Percentiles rank a stretch among this genome's conserved stretches.
phyloP scores from a whole-genome alignment of 345 rosid species.

The Rhodomyrtus tomentosa region DNA sequence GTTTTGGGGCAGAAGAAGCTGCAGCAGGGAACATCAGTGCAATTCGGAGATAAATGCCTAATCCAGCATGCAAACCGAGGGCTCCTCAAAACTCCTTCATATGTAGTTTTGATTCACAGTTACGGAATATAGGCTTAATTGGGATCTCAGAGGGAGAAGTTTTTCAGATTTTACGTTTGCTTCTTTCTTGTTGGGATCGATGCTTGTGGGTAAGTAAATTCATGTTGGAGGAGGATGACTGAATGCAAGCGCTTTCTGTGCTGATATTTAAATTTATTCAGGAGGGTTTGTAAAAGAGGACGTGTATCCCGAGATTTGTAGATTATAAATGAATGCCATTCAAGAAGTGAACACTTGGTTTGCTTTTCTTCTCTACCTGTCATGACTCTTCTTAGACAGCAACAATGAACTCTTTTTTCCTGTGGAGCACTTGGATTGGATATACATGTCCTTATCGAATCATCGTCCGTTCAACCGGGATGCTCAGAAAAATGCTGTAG shows the following conservation, averaged over 20 bases:
- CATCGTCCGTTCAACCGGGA: not conserved
- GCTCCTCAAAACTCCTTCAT: not conserved
- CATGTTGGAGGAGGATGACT: not conserved
- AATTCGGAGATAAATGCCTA: conserved; percentile 92
- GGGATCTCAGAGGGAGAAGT: not conserved
- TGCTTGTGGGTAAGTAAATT: not conserved
- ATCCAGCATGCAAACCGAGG: not conserved
- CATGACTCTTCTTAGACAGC: not conserved
- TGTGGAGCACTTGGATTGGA: not conserved
- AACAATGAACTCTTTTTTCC: not conserved
- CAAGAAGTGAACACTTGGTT: not conserved
- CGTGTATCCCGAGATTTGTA: not conserved
- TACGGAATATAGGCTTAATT: not conserved
- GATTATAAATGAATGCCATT: not conserved
- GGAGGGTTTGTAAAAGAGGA: not conserved
- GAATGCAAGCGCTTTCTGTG: not conserved
- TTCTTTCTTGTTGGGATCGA: not conserved
- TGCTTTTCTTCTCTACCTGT: not conserved
- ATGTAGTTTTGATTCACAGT: not conserved
- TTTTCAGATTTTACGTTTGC: not conserved
- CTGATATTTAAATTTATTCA: not conserved
- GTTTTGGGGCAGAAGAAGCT: conserved; percentile 99
- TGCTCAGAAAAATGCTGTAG: not conserved
- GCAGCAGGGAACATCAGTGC: conserved; percentile 97
- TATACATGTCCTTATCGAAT: not conserved